Conservation (phyloP, 192 early-diverging fungal species). For the Rhizoclosmatium sp. region DNA sequence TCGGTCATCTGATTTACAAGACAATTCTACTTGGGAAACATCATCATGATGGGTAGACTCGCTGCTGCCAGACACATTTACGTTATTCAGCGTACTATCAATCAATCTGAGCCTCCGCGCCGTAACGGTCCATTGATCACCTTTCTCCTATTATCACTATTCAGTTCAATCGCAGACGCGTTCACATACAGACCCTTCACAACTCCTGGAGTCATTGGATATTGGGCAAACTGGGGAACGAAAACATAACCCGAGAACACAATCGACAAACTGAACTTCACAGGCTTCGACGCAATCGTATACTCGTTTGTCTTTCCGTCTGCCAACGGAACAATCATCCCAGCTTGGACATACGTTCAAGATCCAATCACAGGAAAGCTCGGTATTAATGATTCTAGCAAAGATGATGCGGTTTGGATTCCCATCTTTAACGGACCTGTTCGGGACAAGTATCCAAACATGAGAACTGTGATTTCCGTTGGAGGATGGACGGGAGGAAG, state of each 20-base stretch:
- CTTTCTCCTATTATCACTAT: too few species aligned
- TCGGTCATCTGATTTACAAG: too few species aligned
- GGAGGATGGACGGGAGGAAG: conserved; percentile 37
- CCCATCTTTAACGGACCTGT: not conserved
- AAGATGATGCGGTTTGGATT: conserved; percentile 12
- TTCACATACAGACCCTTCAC: not conserved
- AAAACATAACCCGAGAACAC: not conserved
- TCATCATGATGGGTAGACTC: too few species aligned
- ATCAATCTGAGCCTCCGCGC: too few species aligned
- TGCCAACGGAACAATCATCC: not conserved
- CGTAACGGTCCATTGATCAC: too few species aligned
- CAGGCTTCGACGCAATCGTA: not conserved
- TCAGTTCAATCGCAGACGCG: not conserved
- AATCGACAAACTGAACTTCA: conserved; percentile 26
- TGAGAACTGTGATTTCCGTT: conserved; percentile 23
- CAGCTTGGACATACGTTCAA: not conserved
- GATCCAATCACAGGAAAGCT: not conserved
- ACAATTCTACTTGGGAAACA: too few species aligned
- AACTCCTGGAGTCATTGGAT: conserved; percentile 21
- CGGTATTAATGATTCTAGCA: not conserved
- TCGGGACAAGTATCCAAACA: conserved; percentile 6
- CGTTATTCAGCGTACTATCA: too few species aligned
- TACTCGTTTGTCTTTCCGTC: conserved; percentile 20
- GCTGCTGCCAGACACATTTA: too few species aligned
- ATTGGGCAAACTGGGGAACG: conserved; percentile 29